Conservation (phyloP, 2,329 filamentous ascomycete species). For the Sclerotinia spermophila region DNA sequence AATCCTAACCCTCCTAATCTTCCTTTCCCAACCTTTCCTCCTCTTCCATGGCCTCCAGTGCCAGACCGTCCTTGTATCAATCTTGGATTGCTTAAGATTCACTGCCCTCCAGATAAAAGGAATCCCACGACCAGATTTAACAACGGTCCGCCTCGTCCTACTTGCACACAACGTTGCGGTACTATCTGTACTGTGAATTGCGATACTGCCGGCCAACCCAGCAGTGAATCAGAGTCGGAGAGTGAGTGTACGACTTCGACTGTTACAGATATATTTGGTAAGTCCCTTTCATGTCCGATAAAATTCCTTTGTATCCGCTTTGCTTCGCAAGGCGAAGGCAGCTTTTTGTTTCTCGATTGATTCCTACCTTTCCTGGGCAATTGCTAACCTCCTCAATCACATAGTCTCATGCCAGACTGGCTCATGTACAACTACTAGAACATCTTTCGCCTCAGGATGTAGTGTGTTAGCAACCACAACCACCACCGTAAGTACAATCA, state of each 20-base stretch:
- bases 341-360: neutral
- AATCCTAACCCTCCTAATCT: neutral
- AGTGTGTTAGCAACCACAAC: neutral
- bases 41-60: neutral
- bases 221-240: neutral
- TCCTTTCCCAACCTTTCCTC: neutral
- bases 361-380: neutral
- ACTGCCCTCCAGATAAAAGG: neutral
- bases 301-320: neutral
- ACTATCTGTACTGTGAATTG: neutral
- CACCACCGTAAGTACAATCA: neutral
- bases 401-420: neutral
- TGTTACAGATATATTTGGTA: constrained; percentile 4
- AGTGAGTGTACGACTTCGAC: neutral
- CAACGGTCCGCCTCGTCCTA: neutral
- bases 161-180: neutral
- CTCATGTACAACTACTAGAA: neutral
- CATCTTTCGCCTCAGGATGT: neutral
- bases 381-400: neutral
- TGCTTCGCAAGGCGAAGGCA: neutral
- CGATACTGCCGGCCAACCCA: neutral
- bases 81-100: neutral
- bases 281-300: neutral
- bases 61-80: neutral
- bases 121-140: neutral